Evolutionary conservation across 139 green algal species (phyloP).

Genomic region (Chlorella ohadii): DNA sequence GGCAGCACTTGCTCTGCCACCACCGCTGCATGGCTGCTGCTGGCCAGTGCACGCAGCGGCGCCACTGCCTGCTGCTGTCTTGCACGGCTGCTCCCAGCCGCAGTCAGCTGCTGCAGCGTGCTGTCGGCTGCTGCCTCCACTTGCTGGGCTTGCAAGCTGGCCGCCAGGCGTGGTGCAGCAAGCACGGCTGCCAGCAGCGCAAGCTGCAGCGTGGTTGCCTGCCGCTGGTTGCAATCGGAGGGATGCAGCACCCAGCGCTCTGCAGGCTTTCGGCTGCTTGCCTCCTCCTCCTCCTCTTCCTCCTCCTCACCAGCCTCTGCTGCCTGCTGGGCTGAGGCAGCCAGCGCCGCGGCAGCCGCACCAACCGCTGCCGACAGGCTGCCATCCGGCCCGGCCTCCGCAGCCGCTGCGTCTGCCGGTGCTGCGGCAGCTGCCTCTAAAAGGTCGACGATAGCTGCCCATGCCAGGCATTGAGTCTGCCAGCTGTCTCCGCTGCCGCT

Average conservation of each 20-base stretch:
- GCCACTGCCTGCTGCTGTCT: background rate
- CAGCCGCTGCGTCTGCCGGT: background rate
- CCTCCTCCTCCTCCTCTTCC: background rate
- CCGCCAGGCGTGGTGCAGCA: background rate
- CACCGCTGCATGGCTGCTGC: background rate
- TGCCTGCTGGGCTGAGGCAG: background rate
- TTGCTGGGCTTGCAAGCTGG: background rate
- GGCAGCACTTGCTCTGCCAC: background rate
- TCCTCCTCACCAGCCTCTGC: background rate
- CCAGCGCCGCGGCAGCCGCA: background rate
- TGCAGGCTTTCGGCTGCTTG: background rate
- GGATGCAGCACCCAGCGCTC: background rate
- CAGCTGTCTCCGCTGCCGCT: background rate
- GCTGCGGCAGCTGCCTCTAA: background rate
- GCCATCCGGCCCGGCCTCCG: background rate
- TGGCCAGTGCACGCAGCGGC: conserved; percentile 6
- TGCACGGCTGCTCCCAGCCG: background rate
- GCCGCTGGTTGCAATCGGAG: background rate
- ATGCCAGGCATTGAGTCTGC: conserved; percentile 15
- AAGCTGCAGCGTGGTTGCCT: conserved; percentile 15
- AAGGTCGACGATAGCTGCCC: background rate
- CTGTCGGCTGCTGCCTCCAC: background rate
- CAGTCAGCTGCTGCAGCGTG: conserved; percentile 9
- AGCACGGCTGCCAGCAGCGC: background rate
- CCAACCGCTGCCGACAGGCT: background rate